phyloP scores from a whole-genome alignment of 768 basidiomycete species.

The Leucosporidium creatinivorum region DNA sequence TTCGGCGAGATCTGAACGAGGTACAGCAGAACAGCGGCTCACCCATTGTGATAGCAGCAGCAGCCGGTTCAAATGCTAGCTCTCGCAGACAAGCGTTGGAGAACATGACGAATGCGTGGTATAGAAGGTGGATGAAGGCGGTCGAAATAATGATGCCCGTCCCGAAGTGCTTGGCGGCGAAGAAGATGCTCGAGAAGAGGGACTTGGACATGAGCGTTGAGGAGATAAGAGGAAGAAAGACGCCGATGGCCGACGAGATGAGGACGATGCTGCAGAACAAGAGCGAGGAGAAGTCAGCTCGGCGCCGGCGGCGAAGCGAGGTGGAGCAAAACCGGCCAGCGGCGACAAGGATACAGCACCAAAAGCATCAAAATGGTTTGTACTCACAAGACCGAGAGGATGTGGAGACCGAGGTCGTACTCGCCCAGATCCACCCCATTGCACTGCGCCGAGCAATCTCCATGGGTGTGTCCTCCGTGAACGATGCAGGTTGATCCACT shows the following conservation, averaged over 20 bases:
- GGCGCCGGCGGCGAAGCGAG: background rate
- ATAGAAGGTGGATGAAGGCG: slow-evolving; percentile 41
- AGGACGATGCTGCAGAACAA: slow-evolving; percentile 20
- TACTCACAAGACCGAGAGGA: slow-evolving; percentile 31
- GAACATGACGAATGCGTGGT: slow-evolving; percentile 44
- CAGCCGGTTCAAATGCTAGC: slow-evolving; percentile 40
- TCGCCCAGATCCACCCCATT: slow-evolving; percentile 28
- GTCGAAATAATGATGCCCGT: slow-evolving; percentile 42
- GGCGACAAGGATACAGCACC: too few relatives aligned
- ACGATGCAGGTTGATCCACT: slow-evolving; percentile 13
- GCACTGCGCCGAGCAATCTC: slow-evolving; percentile 20
- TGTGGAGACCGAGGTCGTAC: slow-evolving; percentile 31
- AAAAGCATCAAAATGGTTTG: too few relatives aligned
- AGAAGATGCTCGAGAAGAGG: slow-evolving; percentile 14
- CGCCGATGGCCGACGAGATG: slow-evolving; percentile 26
- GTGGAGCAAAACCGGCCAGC: too few relatives aligned
- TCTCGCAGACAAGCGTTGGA: slow-evolving; percentile 41
- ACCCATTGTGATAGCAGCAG: slow-evolving; percentile 41
- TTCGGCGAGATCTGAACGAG: slow-evolving; percentile 10
- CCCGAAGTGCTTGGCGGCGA: slow-evolving; percentile 30
- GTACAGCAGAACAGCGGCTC: slow-evolving; percentile 11
- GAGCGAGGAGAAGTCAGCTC: background rate
- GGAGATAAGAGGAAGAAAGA: slow-evolving; percentile 25
- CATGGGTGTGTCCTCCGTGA: slow-evolving; percentile 32
- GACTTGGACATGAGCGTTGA: background rate